phyloP scores from a whole-genome alignment of 495 filamentous ascomycete species.

The Penicillium canariense region DNA sequence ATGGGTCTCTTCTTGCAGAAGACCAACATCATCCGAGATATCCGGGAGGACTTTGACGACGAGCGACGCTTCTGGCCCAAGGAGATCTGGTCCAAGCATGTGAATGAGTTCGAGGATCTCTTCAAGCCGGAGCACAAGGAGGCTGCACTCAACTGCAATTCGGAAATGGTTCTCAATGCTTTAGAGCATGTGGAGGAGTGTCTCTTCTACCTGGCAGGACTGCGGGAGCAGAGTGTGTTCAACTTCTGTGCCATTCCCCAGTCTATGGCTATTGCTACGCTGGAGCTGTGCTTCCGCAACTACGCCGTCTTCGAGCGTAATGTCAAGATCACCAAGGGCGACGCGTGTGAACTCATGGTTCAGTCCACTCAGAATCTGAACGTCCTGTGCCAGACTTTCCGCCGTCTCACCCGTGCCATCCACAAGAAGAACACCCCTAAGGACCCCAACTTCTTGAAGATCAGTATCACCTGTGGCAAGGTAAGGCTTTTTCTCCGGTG shows the following conservation, averaged over 20 bases:
- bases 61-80: constrained; percentile 88
- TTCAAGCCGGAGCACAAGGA: constrained; percentile 79
- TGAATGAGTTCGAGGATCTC: constrained; percentile 83
- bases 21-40: constrained; percentile 96
- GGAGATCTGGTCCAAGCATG: constrained; percentile 94
- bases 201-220: constrained; percentile 93
- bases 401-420: constrained; percentile 71
- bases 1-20: constrained; percentile 98
- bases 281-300: constrained; percentile 90
- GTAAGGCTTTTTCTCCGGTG: constrained; percentile 43
- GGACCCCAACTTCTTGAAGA: constrained; percentile 91
- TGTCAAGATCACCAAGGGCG: constrained; percentile 94
- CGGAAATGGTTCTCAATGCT: constrained; percentile 90
- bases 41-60: constrained; percentile 86
- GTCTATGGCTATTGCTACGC: constrained; percentile 93
- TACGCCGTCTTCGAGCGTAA: constrained; percentile 81
- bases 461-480: constrained; percentile 86
- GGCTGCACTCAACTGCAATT: constrained; percentile 81
- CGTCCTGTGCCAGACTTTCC: constrained; percentile 76
- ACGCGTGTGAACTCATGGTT: constrained; percentile 87
- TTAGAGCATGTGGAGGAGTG: constrained; percentile 88
- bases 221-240: constrained; percentile 98
- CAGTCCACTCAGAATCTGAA: constrained; percentile 87
- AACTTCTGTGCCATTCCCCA: constrained; percentile 99
- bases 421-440: constrained; percentile 91